A percentile compares a stretch with the other conserved stretches of the same genome.
These are phyloP conservation scores for Populus deltoides DNA, from an alignment of 345 rosid genomes.

Conservation along the genomic window DNA sequence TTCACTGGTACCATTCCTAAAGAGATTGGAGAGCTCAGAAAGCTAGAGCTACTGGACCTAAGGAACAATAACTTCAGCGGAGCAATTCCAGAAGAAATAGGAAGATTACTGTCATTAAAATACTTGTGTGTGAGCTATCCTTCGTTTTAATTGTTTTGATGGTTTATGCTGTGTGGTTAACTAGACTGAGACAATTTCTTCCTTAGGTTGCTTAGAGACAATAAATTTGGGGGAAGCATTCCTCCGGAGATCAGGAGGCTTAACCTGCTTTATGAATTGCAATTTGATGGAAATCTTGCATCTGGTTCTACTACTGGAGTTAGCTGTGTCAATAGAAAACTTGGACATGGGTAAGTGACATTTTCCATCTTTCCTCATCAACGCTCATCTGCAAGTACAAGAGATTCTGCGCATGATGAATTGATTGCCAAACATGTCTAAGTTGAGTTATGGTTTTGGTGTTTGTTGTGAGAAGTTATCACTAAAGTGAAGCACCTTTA, in stretches of 20 bases:
- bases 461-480: background rate
- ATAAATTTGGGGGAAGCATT: constrained; percentile 58
- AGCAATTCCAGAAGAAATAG: constrained; percentile 58
- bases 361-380: background rate
- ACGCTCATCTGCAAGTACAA: background rate
- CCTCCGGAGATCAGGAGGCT: constrained; percentile 49
- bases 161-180: background rate
- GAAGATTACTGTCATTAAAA: constrained; percentile 44
- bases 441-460: background rate
- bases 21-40: constrained; percentile 55
- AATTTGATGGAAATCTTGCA: constrained; percentile 44
- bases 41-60: constrained; percentile 63
- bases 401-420: background rate
- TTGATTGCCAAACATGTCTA: background rate
- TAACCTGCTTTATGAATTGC: constrained; percentile 51
- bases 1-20: constrained; percentile 65
- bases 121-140: constrained; percentile 54
- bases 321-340: constrained; percentile 51
- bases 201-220: constrained; percentile 66
- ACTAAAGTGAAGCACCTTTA: background rate
- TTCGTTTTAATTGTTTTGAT: background rate
- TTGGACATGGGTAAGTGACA: constrained; percentile 57
- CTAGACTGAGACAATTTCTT: constrained; percentile 12
- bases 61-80: constrained; percentile 68
- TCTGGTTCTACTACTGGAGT: constrained; percentile 26